Evolutionary conservation across 2,329 filamentous ascomycete genomes (phyloP), one percentile per base, ranked within the genome.

Genomic region (Penicillium digitatum): DNA sequence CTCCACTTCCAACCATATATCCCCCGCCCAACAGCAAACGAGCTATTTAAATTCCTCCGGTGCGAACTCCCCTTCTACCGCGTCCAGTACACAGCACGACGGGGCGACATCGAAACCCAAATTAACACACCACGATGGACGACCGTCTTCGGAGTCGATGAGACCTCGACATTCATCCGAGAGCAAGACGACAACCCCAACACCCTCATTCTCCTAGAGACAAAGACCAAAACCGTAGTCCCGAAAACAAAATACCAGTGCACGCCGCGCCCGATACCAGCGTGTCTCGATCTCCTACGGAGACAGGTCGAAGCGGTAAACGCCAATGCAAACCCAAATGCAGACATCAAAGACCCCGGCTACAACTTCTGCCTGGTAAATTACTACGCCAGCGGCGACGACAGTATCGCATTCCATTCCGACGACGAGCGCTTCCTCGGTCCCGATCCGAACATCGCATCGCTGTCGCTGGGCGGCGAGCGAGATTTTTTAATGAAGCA

Each of bases 361-460:
- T 93, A 87, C 73, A 93, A 93, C 68, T 90, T 92, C 68, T 88
- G 86, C 56, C 79, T 93, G 1, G 87, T 93, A 5, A 93, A 93
- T 66, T 93, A 93, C 74, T 93, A 93, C 67, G 86, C 86, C n/a
- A 82, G 82, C 3, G 88, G 89, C 0, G 76, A 83, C 6, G 88
- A 93, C 69, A 89, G 86, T 62, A 93, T 93, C 46, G 82, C 85
- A 11, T 93, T 87, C 66, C 88, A 93, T 71, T 88, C 85, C 46
- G 89, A 93, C 62, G 88, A 93, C 65, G 89, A 93, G 75, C 78
- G 82, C 6, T 94, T 93, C 62, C 79, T 93, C 0, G 89, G 88
- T 0, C 61, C 74, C 0, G 74, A 86, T 18, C 88, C 89, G 0
- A 82, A 84, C 9, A 92, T 93, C 51, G 88, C 88, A 1, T 90